phyloP scores from a whole-genome alignment of 257 asterid species.

The Fraxinus americana region DNA sequence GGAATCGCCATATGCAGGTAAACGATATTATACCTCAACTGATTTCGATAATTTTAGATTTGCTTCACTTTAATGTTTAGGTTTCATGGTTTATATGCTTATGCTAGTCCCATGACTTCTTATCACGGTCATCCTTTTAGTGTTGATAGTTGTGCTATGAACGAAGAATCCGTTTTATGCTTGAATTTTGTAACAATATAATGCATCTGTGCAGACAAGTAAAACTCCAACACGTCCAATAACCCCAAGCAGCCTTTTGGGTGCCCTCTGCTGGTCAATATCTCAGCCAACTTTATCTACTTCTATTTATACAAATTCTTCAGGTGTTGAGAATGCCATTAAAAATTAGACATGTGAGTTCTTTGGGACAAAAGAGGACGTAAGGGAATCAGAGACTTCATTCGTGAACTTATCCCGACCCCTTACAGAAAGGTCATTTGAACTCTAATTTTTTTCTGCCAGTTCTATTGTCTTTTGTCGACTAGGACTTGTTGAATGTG shows the following conservation, averaged over 20 bases:
- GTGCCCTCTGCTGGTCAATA: slow-evolving; percentile 92
- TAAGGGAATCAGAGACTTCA: slow-evolving; percentile 68
- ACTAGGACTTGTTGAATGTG: background rate
- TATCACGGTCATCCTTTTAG: no score
- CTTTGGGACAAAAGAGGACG: slow-evolving; percentile 69
- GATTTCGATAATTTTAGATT: background rate
- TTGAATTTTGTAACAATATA: background rate
- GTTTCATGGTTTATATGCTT: background rate
- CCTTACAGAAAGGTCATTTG: slow-evolving; percentile 73
- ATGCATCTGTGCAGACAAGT: slow-evolving; percentile 55
- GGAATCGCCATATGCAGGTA: slow-evolving; percentile 84
- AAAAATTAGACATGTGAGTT: slow-evolving; percentile 49
- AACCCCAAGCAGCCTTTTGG: slow-evolving; percentile 78
- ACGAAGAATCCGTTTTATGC: no score
- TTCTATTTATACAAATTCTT: slow-evolving; percentile 65
- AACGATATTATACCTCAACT: slow-evolving; percentile 4
- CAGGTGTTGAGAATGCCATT: slow-evolving; percentile 49
- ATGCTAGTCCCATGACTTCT: no score
- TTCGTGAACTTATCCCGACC: slow-evolving; percentile 77
- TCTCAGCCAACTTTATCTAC: slow-evolving; percentile 82
- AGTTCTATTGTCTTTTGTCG: background rate
- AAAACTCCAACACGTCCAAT: slow-evolving; percentile 84
- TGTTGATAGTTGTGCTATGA: no score
- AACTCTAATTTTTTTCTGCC: slow-evolving; percentile 11
- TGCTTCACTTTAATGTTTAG: slow-evolving; percentile 6